phyloP scores from a whole-genome alignment of 768 basidiomycete genomes.

The Psilocybe cubensis region DNA sequence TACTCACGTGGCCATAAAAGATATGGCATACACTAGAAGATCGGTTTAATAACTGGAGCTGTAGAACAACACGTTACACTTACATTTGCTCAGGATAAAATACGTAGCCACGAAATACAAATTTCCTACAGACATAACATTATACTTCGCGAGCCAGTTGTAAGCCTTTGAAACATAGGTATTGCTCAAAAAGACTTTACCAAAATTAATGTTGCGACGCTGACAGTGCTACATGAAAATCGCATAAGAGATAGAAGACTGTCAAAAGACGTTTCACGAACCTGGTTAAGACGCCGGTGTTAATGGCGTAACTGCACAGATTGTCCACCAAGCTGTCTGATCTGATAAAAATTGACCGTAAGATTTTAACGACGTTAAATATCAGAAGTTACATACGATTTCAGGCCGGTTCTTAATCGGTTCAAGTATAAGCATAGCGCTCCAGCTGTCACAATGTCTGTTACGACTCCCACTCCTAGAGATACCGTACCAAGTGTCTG shows the following conservation, averaged over 20 bases:
- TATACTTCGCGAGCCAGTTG: constrained; percentile 46
- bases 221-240: constrained; percentile 38
- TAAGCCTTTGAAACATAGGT: not conserved
- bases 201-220: constrained; percentile 54
- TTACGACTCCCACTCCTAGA: constrained; percentile 54
- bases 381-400: constrained; percentile 34
- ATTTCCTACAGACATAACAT: constrained; percentile 54
- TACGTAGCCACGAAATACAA: constrained; percentile 65
- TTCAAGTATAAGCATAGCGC: constrained; percentile 65
- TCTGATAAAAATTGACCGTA: constrained; percentile 29
- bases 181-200: constrained; percentile 37
- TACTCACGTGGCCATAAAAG: constrained; percentile 65
- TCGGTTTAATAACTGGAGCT: not conserved
- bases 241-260: not conserved
- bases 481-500: constrained; percentile 56
- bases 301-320: constrained; percentile 63
- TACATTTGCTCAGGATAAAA: constrained; percentile 69
- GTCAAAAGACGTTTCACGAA: constrained; percentile 19
- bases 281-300: constrained; percentile 69
- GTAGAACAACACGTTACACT: constrained; percentile 22
- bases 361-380: not conserved
- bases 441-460: constrained; percentile 61
- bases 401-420: constrained; percentile 56
- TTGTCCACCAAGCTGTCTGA: constrained; percentile 63
- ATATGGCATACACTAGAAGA: constrained; percentile 59